Conservation (phyloP, 2,329 filamentous ascomycete genomes). For the Beauveria brongniartii region DNA sequence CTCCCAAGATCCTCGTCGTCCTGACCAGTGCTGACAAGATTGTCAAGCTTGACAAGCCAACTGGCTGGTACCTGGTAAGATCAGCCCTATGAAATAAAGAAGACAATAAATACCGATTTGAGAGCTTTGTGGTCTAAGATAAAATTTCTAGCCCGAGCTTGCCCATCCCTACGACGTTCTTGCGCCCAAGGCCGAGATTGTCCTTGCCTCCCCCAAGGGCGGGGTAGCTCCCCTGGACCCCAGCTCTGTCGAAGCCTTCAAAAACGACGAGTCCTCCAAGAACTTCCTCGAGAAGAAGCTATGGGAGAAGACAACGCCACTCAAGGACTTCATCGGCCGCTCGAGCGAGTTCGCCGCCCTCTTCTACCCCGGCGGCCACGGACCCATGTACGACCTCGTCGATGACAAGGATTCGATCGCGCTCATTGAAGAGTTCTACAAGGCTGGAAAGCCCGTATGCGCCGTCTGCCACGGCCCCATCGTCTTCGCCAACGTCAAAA, state of each 20-base stretch:
- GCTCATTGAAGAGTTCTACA: conserved; percentile 55
- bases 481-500: conserved; percentile 50
- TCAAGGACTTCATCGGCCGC: conserved; percentile 48
- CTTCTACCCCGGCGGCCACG: conserved; percentile 51
- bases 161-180: conserved; percentile 57
- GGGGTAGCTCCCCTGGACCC: conserved; percentile 56
- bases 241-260: conserved; percentile 45
- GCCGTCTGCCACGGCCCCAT: conserved; percentile 64
- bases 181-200: conserved; percentile 42
- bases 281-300: conserved; percentile 49
- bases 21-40: conserved; percentile 55
- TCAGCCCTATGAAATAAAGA: neutral
- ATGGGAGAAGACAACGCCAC: conserved; percentile 55
- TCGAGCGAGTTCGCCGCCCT: conserved; percentile 55
- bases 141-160: conserved; percentile 43
- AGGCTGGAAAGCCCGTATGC: conserved; percentile 52
- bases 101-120: neutral
- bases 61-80: conserved; percentile 63
- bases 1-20: conserved; percentile 60
- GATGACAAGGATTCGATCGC: conserved; percentile 47
- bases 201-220: conserved; percentile 54
- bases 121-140: neutral
- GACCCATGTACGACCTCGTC: conserved; percentile 61
- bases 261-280: conserved; percentile 42
- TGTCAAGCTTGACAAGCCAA: conserved; percentile 40